Evolutionary conservation across 225 moss, liverwort and hornwort species (phyloP), one percentile per base, ranked within the genome.

Genomic region (Climacium dendroides): DNA sequence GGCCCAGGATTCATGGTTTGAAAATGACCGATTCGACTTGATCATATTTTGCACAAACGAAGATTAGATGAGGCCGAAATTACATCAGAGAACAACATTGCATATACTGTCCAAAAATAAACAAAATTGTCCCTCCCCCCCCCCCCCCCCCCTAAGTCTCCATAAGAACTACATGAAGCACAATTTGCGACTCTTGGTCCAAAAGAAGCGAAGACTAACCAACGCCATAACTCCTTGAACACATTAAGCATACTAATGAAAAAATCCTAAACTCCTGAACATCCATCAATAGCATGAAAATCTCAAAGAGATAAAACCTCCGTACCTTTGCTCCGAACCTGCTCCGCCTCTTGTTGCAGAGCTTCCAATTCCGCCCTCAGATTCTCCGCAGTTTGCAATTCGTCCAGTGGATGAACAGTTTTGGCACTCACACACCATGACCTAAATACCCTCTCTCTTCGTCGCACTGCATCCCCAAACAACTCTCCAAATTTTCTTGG

Each of bases 241-340:
- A 22, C 17, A 48, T 59, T 7, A 15, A n/a, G 19, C 71, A 69
- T 3, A 32, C 34, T 7, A 29, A 41, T 30, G 22, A 78, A n/a
- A 23, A 3, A 55, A 54, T 47, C 54, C 78, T 62, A 85, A 81
- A 76, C 24, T 52, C 48, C 3, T 18, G 7, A 73, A 63, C 79
- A 64, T 20, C 66, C 17, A 65, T 53, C 55, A 15, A 54, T 9
- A 69, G 22, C 67, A 81, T 43, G 15, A 22, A 66, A 62, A 41
- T 34, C 78, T 29, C 16, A 34, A 39, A 39, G 78, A n/a, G 59
- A 73, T 4, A 83, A 24, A 67, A 47, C 30, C 63, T 89, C 37
- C 18, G 30, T 93, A 98, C 98, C 96, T 92, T 95, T 88, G 76
- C 92, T 88, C 58, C 95, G 94, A 47, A 96, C 96, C 78, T 94